phyloP scores from a whole-genome alignment of 257 asterid species.

The Ilex asprella region DNA sequence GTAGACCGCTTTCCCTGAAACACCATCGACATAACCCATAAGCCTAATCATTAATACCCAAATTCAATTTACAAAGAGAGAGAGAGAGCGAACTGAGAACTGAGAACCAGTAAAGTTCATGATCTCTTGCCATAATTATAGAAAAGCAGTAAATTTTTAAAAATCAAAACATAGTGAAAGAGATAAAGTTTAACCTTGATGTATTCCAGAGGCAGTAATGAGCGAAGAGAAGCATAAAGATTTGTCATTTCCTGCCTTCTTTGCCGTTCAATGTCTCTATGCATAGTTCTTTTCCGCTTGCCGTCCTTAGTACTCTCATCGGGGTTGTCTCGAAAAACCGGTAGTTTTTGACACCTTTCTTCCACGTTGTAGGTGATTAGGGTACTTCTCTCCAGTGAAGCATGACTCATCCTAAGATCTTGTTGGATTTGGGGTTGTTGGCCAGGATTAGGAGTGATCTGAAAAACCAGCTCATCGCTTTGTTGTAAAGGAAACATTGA shows the following conservation, averaged over 20 bases:
- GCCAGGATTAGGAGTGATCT: background rate
- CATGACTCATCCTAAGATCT: constrained; percentile 11
- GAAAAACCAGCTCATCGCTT: constrained; percentile 8
- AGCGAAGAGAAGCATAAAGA: constrained; percentile 30
- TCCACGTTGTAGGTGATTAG: background rate
- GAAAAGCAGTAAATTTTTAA: too few relatives aligned
- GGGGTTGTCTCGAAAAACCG: too few relatives aligned
- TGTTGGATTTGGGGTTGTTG: constrained; percentile 11
- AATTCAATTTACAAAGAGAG: too few relatives aligned
- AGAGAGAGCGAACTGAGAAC: too few relatives aligned
- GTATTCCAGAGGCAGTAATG: constrained; percentile 29
- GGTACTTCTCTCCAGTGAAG: constrained; percentile 1
- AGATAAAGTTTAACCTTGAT: constrained; percentile 22
- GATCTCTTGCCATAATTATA: background rate
- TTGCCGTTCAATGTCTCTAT: constrained; percentile 31
- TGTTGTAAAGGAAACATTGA: constrained; percentile 11
- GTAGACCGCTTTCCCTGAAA: background rate
- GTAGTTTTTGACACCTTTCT: background rate
- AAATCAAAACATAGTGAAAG: background rate
- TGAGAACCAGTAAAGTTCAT: too few relatives aligned
- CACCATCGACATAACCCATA: background rate
- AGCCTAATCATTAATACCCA: too few relatives aligned
- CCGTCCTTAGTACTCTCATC: background rate
- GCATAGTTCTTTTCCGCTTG: constrained; percentile 16
- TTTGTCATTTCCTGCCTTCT: constrained; percentile 44